Evolutionary conservation across 179 eudicot genomes (phyloP), one percentile per base, ranked within the genome.

Genomic region (Silene vulgaris): DNA sequence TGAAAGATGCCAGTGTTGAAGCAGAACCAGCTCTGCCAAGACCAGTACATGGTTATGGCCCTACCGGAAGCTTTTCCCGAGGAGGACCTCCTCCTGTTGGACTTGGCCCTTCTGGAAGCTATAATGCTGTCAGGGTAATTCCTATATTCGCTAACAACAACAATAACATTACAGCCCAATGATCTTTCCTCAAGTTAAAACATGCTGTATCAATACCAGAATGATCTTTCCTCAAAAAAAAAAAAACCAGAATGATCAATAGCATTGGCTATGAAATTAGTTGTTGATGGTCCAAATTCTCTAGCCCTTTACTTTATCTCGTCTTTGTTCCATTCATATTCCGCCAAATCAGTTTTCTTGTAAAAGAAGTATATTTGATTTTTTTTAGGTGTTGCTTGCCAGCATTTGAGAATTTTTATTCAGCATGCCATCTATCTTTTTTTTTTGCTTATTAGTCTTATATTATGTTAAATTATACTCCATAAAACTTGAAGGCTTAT

Each of bases 1-100:
- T 90, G 78, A 86, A 85, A 68, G 88, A 82, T 82, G 87, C 82
- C 69, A 79, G 76, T 85, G 75, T 78, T 83, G 86, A 81, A 40
- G 73, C 71, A 7, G 89, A 88, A 72, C 82, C 87, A 68, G 80
- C 84, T 76, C 85, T 85, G 9, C 77, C 78, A 21, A 79, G 87
- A 69, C 86, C 89, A 75, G 69, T 78, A 9, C 84, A 75, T 64
- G 85, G 87, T 78, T 87, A 77, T 78, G 86, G 82, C 75, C 86
- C 82, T 28, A n/a, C 77, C 77, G 85, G 79, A 73, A 79, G 78
- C 76, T 79, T 80, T 56, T 84, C 73, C 45, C 82, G 83, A 79
- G 83, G 80, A 69, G 82, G 82, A 69, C 85, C 84, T 28, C 75
- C 76, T 50, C 72, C 84, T 64, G 40, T 75, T 32, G 78, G 88